Evolutionary conservation across 495 filamentous ascomycete genomes (phyloP).

Genomic region (Hyphodiscus hymeniophilus): DNA sequence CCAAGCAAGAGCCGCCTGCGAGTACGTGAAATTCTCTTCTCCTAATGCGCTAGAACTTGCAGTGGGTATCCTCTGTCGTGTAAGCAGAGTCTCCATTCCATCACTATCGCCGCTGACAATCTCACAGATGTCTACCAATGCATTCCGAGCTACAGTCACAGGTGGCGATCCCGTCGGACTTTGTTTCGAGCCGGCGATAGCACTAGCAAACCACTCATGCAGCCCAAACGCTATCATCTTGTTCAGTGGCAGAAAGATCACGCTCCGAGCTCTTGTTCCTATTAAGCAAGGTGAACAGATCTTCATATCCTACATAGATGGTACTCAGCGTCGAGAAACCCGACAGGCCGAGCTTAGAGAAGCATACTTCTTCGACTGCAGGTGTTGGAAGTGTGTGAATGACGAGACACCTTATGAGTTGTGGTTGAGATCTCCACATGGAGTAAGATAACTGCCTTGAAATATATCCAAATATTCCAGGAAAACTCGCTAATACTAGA

Average conservation of each 20-base stretch:
- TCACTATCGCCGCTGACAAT: background rate
- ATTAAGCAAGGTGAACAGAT: conserved; percentile 41
- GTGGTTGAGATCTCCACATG: conserved; percentile 1
- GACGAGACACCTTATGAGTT: conserved; percentile 10
- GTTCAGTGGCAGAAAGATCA: conserved; percentile 34
- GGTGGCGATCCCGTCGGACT: conserved; percentile 16
- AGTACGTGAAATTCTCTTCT: too few species aligned
- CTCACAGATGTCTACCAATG: conserved; percentile 19
- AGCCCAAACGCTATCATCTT: conserved; percentile 40
- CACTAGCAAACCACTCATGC: conserved; percentile 47
- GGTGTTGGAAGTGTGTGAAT: conserved; percentile 13
- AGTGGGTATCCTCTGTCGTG: conserved; percentile 33
- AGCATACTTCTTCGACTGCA: conserved; percentile 19
- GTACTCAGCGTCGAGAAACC: background rate
- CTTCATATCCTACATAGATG: conserved; percentile 39
- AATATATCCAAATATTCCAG: too few species aligned
- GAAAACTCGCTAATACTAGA: too few species aligned
- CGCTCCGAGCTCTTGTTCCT: conserved; percentile 29
- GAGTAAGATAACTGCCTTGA: too few species aligned
- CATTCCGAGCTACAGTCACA: conserved; percentile 16
- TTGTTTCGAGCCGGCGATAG: conserved; percentile 33
- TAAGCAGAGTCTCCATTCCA: conserved; percentile 20
- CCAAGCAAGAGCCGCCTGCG: conserved; percentile 36
- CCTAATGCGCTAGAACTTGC: too few species aligned
- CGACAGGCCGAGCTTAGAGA: conserved; percentile 10